Evolutionary conservation across 2,329 filamentous ascomycete genomes (phyloP), one percentile per base, ranked within the genome.

Genomic region (Trematosphaeria pertusa): DNA sequence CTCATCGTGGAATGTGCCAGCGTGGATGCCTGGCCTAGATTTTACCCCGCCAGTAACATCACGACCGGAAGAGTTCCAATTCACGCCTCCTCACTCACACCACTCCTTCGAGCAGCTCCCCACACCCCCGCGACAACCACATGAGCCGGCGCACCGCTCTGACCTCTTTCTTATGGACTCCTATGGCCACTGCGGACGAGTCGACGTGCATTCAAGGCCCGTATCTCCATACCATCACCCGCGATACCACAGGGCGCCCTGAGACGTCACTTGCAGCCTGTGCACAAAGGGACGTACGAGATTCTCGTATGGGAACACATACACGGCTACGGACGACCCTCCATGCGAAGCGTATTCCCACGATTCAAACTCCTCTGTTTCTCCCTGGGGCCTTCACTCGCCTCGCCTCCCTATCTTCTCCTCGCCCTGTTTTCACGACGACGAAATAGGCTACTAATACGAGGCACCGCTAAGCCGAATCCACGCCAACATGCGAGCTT

Each of bases 21-120:
- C 48, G 1, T 67, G 64, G 62, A 56, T 54, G 14, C 28, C 51
- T 12, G 48, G 37, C 31, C 38, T 58, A 18, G 43, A 56, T 8
- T 56, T 44, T 15, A 22, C 49, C 34, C 21, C 50, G 0, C 50
- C 48, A 4, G 12, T 43, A 6, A 12, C 47, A 7, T 45, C 51
- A 5, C 44, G 50, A n/a, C 37, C 48, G 4, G 45, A 57, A 15
- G 42, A 43, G 4, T 54, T 55, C 20, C 53, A 52, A 6, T 62
- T 55, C 19, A 48, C 49, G 8, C 48, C 54, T 10, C 41, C 53
- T 5, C 41, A 50, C 30, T 17, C 39, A 10, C 55, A 51, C 7
- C 36, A 49, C 10, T 20, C 26, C 7, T 61, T 52, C 34, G 45
- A 59, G 5, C 55, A 57, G 28, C 33, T 52, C 10, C 52, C 54